phyloP scores from a whole-genome alignment of 208 protist species.

The Tritrichomonas foetus region DNA sequence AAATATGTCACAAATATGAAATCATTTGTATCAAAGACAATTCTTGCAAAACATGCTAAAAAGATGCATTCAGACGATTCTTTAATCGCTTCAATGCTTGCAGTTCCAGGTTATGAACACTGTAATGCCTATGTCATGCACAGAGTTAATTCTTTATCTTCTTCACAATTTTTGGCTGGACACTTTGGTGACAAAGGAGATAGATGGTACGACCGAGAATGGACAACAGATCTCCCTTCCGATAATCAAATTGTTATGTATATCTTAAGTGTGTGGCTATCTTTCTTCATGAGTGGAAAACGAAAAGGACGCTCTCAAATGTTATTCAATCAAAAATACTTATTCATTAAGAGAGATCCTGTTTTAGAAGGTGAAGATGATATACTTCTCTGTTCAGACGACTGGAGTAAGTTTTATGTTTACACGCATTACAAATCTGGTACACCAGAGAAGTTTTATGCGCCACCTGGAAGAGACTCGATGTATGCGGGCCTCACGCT shows the following conservation, averaged over 20 bases:
- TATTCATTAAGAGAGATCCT: background rate
- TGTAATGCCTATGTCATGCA: background rate
- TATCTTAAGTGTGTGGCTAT: background rate
- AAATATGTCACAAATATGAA: background rate
- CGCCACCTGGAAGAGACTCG: background rate
- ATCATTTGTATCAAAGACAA: background rate
- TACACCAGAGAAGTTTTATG: background rate
- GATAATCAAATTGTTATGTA: conserved; percentile 29
- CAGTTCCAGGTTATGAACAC: background rate
- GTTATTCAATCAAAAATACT: background rate
- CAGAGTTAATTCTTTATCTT: background rate
- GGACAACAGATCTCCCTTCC: background rate
- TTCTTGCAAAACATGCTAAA: background rate
- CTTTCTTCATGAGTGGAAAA: conserved; percentile 17
- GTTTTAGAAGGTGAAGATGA: background rate
- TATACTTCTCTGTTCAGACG: background rate
- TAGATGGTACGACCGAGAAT: background rate
- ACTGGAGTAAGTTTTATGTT: background rate
- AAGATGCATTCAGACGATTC: background rate
- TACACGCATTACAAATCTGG: background rate
- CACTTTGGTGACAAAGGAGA: background rate
- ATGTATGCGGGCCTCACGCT: background rate
- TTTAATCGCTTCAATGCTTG: background rate
- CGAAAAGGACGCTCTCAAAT: background rate
- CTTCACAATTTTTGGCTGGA: background rate